Conservation (phyloP, 23 red algal species). For the Gracilaria gracilis region DNA sequence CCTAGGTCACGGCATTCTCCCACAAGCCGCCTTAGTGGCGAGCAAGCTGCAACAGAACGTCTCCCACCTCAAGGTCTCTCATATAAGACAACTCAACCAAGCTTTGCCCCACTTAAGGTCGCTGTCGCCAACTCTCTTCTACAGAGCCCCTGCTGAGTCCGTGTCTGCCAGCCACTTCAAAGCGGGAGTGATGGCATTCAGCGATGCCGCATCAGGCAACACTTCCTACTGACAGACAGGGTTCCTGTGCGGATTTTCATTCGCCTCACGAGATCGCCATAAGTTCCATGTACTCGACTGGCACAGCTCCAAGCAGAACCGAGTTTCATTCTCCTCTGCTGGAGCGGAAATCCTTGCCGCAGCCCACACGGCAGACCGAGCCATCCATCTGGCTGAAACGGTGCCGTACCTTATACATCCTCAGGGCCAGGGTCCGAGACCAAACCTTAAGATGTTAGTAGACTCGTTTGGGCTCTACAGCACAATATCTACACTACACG, state of each 20-base stretch:
- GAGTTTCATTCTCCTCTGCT: conserved; percentile 36
- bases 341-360: conserved; percentile 15
- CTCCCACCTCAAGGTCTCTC: background rate
- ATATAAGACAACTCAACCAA: conserved; percentile 14
- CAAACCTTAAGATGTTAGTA: background rate
- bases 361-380: background rate
- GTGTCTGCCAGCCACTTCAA: background rate
- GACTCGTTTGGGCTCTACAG: background rate
- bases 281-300: conserved; percentile 20
- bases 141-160: background rate
- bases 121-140: background rate
- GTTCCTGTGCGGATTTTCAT: background rate
- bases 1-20: background rate
- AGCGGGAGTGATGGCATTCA: background rate
- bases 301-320: conserved; percentile 8
- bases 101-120: background rate
- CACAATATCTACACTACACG: conserved; percentile 20
- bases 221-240: conserved; percentile 5
- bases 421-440: background rate
- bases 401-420: background rate
- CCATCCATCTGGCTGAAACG: background rate
- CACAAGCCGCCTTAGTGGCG: background rate
- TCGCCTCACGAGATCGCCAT: background rate
- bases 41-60: conserved; percentile 2
- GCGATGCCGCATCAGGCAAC: conserved; percentile 6